phyloP scores from a whole-genome alignment of 176 grass and related monocot species.

The Luzula sylvatica region DNA sequence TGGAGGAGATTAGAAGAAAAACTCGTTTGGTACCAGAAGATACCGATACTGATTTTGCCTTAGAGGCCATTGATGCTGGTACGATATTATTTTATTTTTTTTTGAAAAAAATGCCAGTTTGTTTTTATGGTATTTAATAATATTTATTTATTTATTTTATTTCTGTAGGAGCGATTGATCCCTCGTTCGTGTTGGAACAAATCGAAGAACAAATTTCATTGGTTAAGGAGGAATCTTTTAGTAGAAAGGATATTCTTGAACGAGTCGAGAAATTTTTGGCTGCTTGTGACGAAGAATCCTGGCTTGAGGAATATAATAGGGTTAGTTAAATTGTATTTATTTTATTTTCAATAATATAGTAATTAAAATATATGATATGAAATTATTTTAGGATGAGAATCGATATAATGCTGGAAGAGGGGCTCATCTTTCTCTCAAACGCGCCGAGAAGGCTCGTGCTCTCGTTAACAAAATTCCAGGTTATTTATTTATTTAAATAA shows the following conservation, averaged over 20 bases:
- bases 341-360: too few species aligned
- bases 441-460: conserved; percentile 76
- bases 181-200: conserved; percentile 66
- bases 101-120: too few species aligned
- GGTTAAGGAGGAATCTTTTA: conserved; percentile 84
- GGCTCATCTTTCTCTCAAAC: conserved; percentile 75
- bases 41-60: conserved; percentile 47
- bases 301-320: conserved; percentile 95
- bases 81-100: neutral
- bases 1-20: conserved; percentile 56
- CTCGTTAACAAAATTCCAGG: conserved; percentile 89
- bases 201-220: conserved; percentile 61
- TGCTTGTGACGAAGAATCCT: conserved; percentile 83
- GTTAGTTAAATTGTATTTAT: conserved; percentile 38
- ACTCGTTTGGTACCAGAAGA: conserved; percentile 49
- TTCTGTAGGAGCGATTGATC: conserved; percentile 58
- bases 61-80: conserved; percentile 59
- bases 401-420: conserved; percentile 85
- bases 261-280: conserved; percentile 77
- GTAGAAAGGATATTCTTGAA: conserved; percentile 89
- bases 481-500: conserved; percentile 10
- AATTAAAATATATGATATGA: neutral
- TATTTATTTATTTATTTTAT: neutral
- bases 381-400: conserved; percentile 61
- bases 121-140: too few species aligned